Conservation (phyloP, 2,329 filamentous ascomycete species). For the Aspergillus carbonarius region DNA sequence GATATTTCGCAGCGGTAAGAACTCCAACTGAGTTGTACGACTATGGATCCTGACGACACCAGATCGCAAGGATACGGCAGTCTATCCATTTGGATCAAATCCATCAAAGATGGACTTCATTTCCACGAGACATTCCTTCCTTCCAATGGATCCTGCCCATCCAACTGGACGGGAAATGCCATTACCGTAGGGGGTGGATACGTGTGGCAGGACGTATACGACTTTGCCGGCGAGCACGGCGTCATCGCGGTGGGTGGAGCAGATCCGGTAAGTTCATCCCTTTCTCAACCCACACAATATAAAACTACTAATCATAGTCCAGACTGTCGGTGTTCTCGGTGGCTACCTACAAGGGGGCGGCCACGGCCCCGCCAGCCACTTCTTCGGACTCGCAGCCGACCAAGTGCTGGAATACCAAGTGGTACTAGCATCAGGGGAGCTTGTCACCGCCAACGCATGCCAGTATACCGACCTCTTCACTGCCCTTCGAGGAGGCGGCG, state of each 20-base stretch:
- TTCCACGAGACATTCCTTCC: slow-evolving; percentile 27
- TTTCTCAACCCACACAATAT: no score
- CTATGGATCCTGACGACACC: neutral
- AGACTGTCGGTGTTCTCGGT: slow-evolving; percentile 27
- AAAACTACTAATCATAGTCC: neutral
- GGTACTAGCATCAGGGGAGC: slow-evolving; percentile 38
- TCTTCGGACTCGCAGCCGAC: slow-evolving; percentile 47
- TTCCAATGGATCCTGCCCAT: slow-evolving; percentile 32
- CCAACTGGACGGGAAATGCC: slow-evolving; percentile 33
- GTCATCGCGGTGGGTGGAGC: slow-evolving; percentile 32
- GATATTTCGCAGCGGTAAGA: slow-evolving; percentile 24
- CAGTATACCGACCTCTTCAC: slow-evolving; percentile 30
- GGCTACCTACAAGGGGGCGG: slow-evolving; percentile 46
- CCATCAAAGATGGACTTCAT: slow-evolving; percentile 29
- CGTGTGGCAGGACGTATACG: slow-evolving; percentile 26
- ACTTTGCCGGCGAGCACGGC: slow-evolving; percentile 24
- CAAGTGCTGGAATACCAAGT: slow-evolving; percentile 47
- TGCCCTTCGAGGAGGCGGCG: slow-evolving; percentile 44
- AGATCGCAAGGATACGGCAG: slow-evolving; percentile 31
- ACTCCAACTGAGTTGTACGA: accelerated
- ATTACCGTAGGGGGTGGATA: slow-evolving; percentile 32
- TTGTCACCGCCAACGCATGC: slow-evolving; percentile 36
- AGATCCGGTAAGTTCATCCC: slow-evolving; percentile 16
- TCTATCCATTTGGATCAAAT: slow-evolving; percentile 32
- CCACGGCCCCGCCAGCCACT: slow-evolving; percentile 39